Evolutionary conservation across 1,284 basidiomycete species (phyloP), one percentile per base, ranked within the genome.

Genomic region (Rugosomyces carneus): DNA sequence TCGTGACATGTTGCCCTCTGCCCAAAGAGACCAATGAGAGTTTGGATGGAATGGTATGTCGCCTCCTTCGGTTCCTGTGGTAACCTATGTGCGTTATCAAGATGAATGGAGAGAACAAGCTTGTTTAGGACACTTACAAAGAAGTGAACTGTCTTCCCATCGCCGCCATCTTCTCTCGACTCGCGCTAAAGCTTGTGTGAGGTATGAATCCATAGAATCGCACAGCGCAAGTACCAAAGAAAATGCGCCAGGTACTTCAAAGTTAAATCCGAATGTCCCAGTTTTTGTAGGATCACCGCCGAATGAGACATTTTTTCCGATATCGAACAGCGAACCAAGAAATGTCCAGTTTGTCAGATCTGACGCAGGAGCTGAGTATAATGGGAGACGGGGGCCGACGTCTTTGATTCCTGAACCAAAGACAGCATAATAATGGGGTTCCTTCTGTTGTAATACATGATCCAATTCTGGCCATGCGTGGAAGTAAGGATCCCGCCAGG

Each of bases 321-420:
- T 16, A n/a, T 44, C 42, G 15, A 44, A 44, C 2, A 44, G 23
- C 9, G 42, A 34, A 11, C 42, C 42, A 3, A 37, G 35, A 24
- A 44, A 44, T 2, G 34, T 44, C 42, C 42, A 44, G 13, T 44
- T 44, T 11, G 42, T 44, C 16, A 44, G 27, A 23, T 44, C 42
- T 15, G 42, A 44, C 5, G 42, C 42, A 7, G 42, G 42, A 11
- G 42, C 34, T 6, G 42, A 44, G n/a, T 44, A 44, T 5, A 44
- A 32, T 13, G 42, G 42, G n/a, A 44, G 37, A 2, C 42, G 42
- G 3, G 42, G 42, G 6, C 42, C 42, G 13, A 44, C 42, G 24
- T 35, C 42, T 24, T 29, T 36, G 34, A 44, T 44, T 21, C 42
- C 42, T 10, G 42, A 44, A 11, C 42, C 42, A 23, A 44, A 44